phyloP scores from a whole-genome alignment of 306 rosid species.

The Quercus glauca region DNA sequence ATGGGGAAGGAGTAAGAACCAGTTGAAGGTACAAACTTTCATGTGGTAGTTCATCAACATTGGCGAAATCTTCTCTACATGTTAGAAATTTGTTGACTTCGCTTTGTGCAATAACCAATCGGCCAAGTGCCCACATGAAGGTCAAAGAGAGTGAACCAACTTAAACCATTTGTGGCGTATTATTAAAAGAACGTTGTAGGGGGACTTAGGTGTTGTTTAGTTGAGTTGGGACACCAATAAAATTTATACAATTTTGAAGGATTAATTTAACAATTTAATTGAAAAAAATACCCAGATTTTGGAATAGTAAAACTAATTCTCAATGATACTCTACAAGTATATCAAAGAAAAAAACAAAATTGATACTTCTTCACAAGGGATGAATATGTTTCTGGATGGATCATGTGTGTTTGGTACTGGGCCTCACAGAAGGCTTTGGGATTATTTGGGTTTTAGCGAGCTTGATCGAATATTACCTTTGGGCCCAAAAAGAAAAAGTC shows the following conservation, averaged over 20 bases:
- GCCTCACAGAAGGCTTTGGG: too few relatives aligned
- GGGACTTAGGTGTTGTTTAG: background rate
- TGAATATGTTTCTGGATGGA: too few relatives aligned
- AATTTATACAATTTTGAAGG: background rate
- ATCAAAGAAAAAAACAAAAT: too few relatives aligned
- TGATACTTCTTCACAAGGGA: too few relatives aligned
- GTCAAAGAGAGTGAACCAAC: background rate
- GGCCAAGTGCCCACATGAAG: background rate
- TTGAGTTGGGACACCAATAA: background rate
- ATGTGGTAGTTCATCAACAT: conserved; percentile 66
- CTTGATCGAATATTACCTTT: too few relatives aligned
- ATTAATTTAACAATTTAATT: too few relatives aligned
- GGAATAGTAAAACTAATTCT: too few relatives aligned
- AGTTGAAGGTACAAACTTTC: conserved; percentile 25
- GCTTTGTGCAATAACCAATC: conserved; percentile 24
- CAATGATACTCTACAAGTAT: too few relatives aligned
- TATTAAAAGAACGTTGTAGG: background rate
- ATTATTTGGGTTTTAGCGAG: too few relatives aligned
- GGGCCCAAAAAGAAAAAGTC: too few relatives aligned
- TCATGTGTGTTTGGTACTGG: too few relatives aligned
- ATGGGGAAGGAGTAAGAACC: background rate
- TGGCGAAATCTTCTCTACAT: conserved; percentile 27
- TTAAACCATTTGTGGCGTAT: background rate
- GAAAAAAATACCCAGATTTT: too few relatives aligned
- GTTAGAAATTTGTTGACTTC: conserved; percentile 17